A percentile compares a stretch with the other conserved stretches of the same genome.
Evolutionary conservation across 2,329 filamentous ascomycete genomes (phyloP).

Genomic region (Colletotrichum sp.): DNA sequence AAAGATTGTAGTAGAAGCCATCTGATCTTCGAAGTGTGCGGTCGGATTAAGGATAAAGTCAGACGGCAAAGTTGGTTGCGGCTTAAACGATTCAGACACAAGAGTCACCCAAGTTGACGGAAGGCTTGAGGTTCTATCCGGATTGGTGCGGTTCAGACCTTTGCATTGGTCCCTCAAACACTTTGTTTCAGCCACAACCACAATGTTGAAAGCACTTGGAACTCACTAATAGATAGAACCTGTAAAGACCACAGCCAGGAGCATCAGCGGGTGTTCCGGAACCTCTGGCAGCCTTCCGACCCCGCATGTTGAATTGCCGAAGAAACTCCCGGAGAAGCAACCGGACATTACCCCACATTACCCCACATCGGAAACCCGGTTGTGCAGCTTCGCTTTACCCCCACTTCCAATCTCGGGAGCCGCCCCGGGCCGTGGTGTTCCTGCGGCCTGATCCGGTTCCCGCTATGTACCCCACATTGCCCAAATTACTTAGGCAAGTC

Average conservation of each 20-base stretch:
- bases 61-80: background rate
- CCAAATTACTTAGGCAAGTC: background rate
- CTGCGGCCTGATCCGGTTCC: background rate
- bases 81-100: background rate
- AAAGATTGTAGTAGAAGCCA: background rate
- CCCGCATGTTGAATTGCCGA: background rate
- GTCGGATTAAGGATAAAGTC: background rate
- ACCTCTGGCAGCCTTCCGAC: background rate
- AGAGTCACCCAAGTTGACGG: background rate
- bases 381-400: background rate
- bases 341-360: background rate
- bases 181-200: background rate
- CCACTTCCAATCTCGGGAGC: background rate
- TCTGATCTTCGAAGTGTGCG: background rate
- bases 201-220: background rate
- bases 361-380: background rate
- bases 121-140: background rate
- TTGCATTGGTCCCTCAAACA: background rate
- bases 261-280: background rate
- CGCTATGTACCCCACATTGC: background rate
- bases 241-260: background rate
- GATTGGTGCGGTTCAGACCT: background rate
- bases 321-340: background rate
- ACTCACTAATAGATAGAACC: background rate
- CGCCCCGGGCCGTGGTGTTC: background rate